Percentiles rank a stretch among this genome's conserved stretches.
Conservation (phyloP, 2,329 filamentous ascomycete species). For the Fusarium annulatum region DNA sequence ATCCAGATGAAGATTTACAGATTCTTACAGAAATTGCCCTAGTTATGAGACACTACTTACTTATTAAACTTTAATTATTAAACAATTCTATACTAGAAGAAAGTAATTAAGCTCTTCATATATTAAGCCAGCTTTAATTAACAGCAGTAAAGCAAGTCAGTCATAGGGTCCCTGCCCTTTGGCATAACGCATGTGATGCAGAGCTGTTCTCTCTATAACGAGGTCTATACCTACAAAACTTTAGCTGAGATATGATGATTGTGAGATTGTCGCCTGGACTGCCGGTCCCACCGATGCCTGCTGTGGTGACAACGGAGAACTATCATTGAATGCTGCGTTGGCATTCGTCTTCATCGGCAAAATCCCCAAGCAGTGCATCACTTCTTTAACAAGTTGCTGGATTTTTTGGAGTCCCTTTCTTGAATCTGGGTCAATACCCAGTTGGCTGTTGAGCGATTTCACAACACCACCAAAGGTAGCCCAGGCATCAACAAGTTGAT, state of each 20-base stretch:
- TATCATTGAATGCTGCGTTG: background rate
- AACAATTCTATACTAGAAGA: too few relatives aligned
- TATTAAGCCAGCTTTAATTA: too few relatives aligned
- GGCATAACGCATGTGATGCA: background rate
- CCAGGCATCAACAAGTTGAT: background rate
- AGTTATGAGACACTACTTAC: too few relatives aligned
- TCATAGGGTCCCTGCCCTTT: background rate
- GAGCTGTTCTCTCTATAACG: background rate
- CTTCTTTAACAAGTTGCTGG: background rate
- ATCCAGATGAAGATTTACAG: too few relatives aligned
- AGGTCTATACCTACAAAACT: background rate
- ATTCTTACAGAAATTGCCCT: too few relatives aligned
- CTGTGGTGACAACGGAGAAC: background rate
- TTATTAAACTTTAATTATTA: too few relatives aligned
- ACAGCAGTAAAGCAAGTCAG: background rate
- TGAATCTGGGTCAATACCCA: background rate
- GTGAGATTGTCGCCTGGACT: background rate
- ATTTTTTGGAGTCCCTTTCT: background rate
- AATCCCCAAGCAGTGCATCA: background rate
- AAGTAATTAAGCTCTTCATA: too few relatives aligned
- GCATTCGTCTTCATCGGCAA: fast-evolving
- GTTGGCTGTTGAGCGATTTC: background rate
- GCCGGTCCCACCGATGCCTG: background rate
- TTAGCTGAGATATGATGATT: background rate
- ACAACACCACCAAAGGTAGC: background rate